Base-by-base conservation (phyloP, 441 rosid species). In the Sinapis alba region DNA sequence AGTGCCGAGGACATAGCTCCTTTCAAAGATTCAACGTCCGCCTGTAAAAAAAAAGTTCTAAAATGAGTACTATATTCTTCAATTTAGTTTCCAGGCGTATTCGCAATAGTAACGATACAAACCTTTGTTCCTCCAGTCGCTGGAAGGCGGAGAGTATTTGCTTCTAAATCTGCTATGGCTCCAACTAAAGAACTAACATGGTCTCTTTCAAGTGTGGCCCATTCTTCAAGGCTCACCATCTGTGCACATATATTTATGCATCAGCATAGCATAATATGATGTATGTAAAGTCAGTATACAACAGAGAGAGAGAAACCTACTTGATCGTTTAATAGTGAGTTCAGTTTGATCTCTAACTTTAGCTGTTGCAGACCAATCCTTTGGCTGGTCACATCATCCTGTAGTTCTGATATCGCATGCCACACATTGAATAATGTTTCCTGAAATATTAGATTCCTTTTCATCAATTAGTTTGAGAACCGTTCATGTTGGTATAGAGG, bases 121-220 rank as follows among this genome's bases (percentile, higher is more conserved):
- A 93, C 99, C 89, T 83, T 88, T 83, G 98, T 90, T 77, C 96
- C 97, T 69, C 92, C 93, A 32, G 90, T 87, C 16, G 90, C 79
- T 23, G 99, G 99, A 82, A 96, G 85, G 65, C 96, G 97, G 63
- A 89, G 90, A 68, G 99, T 96, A 81, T 88, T 88, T 5, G 98
- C 97, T 86, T 93, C 89, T 73, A 96, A 83, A 86, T 89, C 98
- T 78, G 90, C 87, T 59, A 85, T 84, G 62, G 90, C 91, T 69
- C 96, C 94, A 66, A 86, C 81, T 89, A 96, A 81, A 71, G 97
- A 92, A 78, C 81, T 79, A 47, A 82, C 66, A 74, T 96, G 97
- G 69, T 92, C 93, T 80, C 84, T 86, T 84, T 93, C 97, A 68
- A 92, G 87, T 68, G 77, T 83, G 60, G 89, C 94, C 98, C 99